phyloP scores from a whole-genome alignment of 305 asterid species.

The Solanum hybrid region DNA sequence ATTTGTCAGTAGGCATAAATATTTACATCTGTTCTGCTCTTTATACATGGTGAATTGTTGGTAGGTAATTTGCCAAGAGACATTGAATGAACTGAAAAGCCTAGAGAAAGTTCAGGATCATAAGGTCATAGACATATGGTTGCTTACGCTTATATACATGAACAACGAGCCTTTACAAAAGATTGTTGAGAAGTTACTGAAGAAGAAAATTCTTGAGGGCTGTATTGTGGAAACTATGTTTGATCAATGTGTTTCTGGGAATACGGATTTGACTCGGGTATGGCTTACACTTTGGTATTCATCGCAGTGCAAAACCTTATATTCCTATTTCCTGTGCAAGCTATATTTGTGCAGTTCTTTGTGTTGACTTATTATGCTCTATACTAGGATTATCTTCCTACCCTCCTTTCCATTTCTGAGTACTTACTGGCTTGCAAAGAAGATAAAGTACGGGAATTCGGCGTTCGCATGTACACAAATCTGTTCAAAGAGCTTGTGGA shows the following conservation, averaged over 20 bases:
- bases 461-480: slow-evolving; percentile 57
- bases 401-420: slow-evolving; percentile 61
- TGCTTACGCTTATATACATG: slow-evolving; percentile 50
- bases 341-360: slow-evolving; percentile 2
- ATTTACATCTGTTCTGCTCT: slow-evolving; percentile 1
- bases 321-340: neutral
- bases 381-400: slow-evolving; percentile 58
- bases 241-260: slow-evolving; percentile 55
- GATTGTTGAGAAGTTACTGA: slow-evolving; percentile 59
- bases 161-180: slow-evolving; percentile 60
- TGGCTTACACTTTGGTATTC: slow-evolving; percentile 7
- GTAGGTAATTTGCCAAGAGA: slow-evolving; percentile 71
- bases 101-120: slow-evolving; percentile 57
- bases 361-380: neutral
- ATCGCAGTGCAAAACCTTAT: neutral
- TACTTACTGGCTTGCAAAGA: slow-evolving; percentile 78
- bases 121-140: slow-evolving; percentile 81
- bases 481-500: slow-evolving; percentile 59
- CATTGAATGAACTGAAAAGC: slow-evolving; percentile 64
- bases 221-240: slow-evolving; percentile 57
- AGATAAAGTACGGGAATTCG: slow-evolving; percentile 51
- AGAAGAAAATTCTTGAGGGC: slow-evolving; percentile 74
- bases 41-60: slow-evolving; percentile 7
- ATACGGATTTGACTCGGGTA: slow-evolving; percentile 73
- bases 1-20: neutral